Evolutionary conservation across 345 rosid genomes (phyloP).

Genomic region (Eucalyptus erythrocorys): DNA sequence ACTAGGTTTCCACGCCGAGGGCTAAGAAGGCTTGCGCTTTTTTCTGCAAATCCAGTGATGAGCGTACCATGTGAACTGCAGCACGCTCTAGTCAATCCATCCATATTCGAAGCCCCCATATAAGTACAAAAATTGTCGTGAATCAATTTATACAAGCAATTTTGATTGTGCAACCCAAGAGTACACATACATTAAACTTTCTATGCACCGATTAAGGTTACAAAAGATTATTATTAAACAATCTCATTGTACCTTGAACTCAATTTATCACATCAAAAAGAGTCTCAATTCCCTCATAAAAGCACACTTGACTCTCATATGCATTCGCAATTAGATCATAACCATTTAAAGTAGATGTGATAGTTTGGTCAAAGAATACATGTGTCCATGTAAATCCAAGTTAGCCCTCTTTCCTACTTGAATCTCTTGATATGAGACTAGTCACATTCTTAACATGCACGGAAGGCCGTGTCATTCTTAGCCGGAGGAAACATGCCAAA

Average conservation of each 20-base stretch:
- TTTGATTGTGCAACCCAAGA: fast-evolving
- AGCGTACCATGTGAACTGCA: not conserved
- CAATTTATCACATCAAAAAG: not conserved
- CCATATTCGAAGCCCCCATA: not conserved
- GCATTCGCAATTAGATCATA: not conserved
- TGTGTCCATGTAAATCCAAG: not conserved
- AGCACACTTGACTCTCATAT: not conserved
- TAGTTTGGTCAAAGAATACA: not conserved
- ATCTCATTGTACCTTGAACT: not conserved
- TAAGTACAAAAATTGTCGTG: not conserved
- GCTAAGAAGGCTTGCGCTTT: not conserved
- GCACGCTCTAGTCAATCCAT: not conserved
- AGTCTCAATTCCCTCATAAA: not conserved
- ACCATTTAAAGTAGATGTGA: not conserved
- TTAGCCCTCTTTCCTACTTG: not conserved
- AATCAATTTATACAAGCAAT: not conserved
- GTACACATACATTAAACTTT: not conserved
- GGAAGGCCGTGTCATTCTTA: not conserved
- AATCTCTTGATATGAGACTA: not conserved
- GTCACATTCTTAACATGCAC: not conserved
- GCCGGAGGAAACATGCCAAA: not conserved
- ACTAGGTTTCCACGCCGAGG: not conserved
- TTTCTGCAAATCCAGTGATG: not conserved
- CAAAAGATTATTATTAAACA: not conserved
- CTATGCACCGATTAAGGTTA: not conserved